A percentile compares a stretch with the other conserved stretches of the same genome.
Evolutionary conservation across 2,329 filamentous ascomycete species (phyloP).

Genomic region (Pyricularia grisea): DNA sequence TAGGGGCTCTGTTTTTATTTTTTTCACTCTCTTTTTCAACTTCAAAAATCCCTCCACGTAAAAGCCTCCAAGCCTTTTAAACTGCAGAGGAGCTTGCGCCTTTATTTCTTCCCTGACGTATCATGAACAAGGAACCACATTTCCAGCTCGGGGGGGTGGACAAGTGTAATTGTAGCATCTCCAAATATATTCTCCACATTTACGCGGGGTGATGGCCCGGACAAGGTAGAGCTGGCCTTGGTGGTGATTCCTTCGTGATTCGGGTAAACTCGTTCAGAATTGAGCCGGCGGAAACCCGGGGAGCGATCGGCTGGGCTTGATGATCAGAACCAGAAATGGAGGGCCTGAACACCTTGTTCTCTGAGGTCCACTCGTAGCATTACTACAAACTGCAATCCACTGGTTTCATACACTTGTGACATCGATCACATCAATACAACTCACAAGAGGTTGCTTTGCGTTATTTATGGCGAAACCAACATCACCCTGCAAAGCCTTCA

Average conservation of each 20-base stretch:
- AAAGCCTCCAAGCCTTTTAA: too few species aligned
- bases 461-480: not conserved
- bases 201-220: not conserved
- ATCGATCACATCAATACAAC: not conserved
- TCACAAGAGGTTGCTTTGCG: not conserved
- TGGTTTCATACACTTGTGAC: not conserved
- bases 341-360: not conserved
- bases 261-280: not conserved
- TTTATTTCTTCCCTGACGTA: not conserved
- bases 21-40: too few species aligned
- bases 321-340: not conserved
- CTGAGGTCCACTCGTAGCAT: not conserved
- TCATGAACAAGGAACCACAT: not conserved
- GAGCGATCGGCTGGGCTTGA: not conserved
- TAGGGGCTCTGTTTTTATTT: too few species aligned
- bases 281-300: not conserved
- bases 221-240: not conserved
- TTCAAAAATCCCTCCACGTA: too few species aligned
- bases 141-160: not conserved
- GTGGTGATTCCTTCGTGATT: not conserved
- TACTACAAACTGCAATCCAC: not conserved
- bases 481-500: not conserved
- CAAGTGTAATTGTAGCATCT: not conserved
- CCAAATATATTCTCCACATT: not conserved
- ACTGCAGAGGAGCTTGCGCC: not conserved